Conservation (phyloP, 2,329 filamentous ascomycete species). For the Rhynchosporium agropyri region DNA sequence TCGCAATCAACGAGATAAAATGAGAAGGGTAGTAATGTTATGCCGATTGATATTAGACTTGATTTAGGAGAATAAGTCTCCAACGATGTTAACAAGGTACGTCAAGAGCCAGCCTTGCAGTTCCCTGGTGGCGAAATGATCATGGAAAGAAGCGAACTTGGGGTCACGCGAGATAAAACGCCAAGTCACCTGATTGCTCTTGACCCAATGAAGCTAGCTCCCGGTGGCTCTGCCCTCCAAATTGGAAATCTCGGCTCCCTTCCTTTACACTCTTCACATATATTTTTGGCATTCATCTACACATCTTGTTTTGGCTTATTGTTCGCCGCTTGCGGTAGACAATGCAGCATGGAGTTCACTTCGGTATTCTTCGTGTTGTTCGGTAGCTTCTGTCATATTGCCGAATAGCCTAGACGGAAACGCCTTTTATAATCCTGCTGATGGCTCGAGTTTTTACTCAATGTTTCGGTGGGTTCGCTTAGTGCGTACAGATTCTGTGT, state of each 20-base stretch:
- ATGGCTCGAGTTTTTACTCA: conserved; percentile 36
- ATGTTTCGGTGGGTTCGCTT: conserved; percentile 40
- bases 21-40: neutral
- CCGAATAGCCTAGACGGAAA: conserved; percentile 37
- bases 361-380: conserved; percentile 24
- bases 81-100: neutral
- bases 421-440: conserved; percentile 42
- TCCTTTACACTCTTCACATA: neutral
- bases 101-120: neutral
- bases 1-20: neutral
- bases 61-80: too few relatives aligned
- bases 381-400: conserved; percentile 39
- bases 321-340: conserved; percentile 28
- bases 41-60: too few relatives aligned
- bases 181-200: conserved; percentile 17
- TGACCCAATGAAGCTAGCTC: conserved; percentile 5
- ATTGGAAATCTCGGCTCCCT: conserved; percentile 16
- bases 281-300: conserved; percentile 37
- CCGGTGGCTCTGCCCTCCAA: conserved; percentile 4
- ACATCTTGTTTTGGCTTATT: conserved; percentile 39
- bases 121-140: neutral
- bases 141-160: too few relatives aligned
- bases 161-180: too few relatives aligned
- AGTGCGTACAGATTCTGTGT: conserved; percentile 36
- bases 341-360: conserved; percentile 29